Percentiles rank a stretch among this genome's conserved stretches.
Conservation (phyloP, 2,329 filamentous ascomycete genomes). For the Sporothrix mexicana region DNA sequence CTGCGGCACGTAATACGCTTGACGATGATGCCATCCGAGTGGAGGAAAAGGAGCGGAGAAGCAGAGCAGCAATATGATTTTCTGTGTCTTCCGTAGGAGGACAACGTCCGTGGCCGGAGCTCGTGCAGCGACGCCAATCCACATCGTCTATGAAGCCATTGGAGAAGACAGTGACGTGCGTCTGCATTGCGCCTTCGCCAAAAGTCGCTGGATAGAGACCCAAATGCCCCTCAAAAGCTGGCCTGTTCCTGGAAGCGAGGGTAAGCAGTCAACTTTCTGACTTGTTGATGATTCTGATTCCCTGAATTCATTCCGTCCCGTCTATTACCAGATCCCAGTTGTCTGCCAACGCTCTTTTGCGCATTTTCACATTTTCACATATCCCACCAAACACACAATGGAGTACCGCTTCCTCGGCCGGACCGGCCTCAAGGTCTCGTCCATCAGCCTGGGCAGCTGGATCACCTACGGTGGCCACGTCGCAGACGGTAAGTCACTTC, state of each 20-base stretch:
- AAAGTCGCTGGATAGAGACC: neutral
- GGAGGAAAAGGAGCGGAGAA: neutral
- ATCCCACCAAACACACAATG: conserved; percentile 52
- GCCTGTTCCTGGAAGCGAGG: neutral
- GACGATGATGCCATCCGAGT: conserved; percentile 14
- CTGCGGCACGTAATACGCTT: conserved; percentile 19
- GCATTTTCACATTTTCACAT: neutral
- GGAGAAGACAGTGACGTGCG: conserved; percentile 18
- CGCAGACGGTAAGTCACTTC: conserved; percentile 59
- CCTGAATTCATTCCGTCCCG: neutral
- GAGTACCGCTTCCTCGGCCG: conserved; percentile 74
- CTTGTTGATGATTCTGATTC: neutral
- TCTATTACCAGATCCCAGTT: neutral
- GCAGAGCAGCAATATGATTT: neutral
- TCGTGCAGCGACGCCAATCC: neutral
- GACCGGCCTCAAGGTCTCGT: conserved; percentile 75
- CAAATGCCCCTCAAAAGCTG: neutral
- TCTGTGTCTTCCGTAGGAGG: neutral
- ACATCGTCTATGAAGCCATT: conserved; percentile 22
- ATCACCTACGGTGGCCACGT: conserved; percentile 78
- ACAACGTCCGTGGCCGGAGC: conserved; percentile 19
- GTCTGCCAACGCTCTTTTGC: neutral
- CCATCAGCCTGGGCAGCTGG: conserved; percentile 74
- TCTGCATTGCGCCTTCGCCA: neutral
- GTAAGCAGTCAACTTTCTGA: neutral